Conservation (phyloP, 75 land plant genomes). For the Picea glauca region DNA sequence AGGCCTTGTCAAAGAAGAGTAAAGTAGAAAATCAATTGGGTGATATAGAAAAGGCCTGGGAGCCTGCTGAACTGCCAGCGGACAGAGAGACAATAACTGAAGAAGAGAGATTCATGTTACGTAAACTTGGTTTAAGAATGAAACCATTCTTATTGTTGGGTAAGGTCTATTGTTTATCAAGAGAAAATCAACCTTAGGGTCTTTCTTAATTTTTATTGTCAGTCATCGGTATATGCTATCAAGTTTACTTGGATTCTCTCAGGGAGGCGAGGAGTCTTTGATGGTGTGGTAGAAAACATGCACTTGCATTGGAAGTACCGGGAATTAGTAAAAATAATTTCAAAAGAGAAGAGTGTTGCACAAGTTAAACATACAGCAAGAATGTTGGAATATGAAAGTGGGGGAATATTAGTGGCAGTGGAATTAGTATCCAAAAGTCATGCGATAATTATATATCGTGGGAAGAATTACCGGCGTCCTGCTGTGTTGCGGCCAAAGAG, state of each 20-base stretch:
- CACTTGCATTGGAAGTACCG: slow-evolving; percentile 99
- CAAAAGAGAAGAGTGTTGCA: slow-evolving; percentile 36
- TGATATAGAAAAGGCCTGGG: slow-evolving; percentile 36
- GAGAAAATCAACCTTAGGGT: background rate
- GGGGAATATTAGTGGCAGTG: slow-evolving; percentile 88
- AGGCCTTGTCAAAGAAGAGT: slow-evolving; percentile 62
- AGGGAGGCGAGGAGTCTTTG: slow-evolving; percentile 95
- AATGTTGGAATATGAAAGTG: slow-evolving; percentile 85
- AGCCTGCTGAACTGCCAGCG: slow-evolving; percentile 27
- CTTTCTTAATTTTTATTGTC: slow-evolving; percentile 5
- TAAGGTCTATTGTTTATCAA: slow-evolving; percentile 23
- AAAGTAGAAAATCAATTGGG: slow-evolving; percentile 56
- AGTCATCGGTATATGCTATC: background rate
- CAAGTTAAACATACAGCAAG: slow-evolving; percentile 54
- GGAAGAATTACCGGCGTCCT: slow-evolving; percentile 89
- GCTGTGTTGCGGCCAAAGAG: slow-evolving; percentile 63
- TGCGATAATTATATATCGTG: slow-evolving; percentile 92
- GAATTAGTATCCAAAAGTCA: slow-evolving; percentile 78
- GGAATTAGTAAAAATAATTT: slow-evolving; percentile 86
- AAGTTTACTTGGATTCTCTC: slow-evolving; percentile 13
- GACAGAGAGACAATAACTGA: slow-evolving; percentile 80
- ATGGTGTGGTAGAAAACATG: slow-evolving; percentile 94
- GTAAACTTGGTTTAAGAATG: slow-evolving; percentile 92
- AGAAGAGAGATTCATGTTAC: slow-evolving; percentile 91
- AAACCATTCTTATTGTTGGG: slow-evolving; percentile 82